Conservation (phyloP, 2,329 filamentous ascomycete species). For the Diaporthe caulivora region DNA sequence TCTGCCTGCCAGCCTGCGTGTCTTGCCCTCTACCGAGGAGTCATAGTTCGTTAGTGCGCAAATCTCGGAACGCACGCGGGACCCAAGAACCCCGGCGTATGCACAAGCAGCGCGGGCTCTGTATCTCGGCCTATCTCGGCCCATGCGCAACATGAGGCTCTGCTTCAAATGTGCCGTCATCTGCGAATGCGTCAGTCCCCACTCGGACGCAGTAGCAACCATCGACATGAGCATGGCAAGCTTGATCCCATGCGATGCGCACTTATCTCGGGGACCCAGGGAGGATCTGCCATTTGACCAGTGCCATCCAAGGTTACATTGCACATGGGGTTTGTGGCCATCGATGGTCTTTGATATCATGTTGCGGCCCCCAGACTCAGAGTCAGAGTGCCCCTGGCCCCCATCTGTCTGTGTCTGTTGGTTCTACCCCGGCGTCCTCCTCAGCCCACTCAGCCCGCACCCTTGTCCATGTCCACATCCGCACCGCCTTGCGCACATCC, state of each 20-base stretch:
- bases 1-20: not conserved
- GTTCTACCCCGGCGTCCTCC: conserved; percentile 29
- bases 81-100: not conserved
- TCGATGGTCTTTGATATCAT: conserved; percentile 14
- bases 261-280: conserved; percentile 1
- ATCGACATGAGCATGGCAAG: not conserved
- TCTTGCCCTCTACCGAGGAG: not conserved
- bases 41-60: conserved; percentile 12
- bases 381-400: conserved; percentile 22
- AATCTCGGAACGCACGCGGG: not conserved
- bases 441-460: conserved; percentile 26
- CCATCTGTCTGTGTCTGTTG: conserved; percentile 21
- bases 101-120: not conserved
- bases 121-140: not conserved
- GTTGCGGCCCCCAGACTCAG: conserved; percentile 19
- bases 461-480: conserved; percentile 31
- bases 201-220: conserved; percentile 2
- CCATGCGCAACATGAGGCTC: conserved; percentile 9
- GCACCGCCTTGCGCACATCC: conserved; percentile 19
- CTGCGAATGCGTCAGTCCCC: not conserved
- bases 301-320: conserved; percentile 10
- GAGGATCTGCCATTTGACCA: conserved; percentile 5
- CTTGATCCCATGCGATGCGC: not conserved
- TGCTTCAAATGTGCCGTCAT: conserved; percentile 19
- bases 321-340: conserved; percentile 7